Conservation (phyloP, 2,329 filamentous ascomycete genomes). For the Pseudogymnoascus destructans region DNA sequence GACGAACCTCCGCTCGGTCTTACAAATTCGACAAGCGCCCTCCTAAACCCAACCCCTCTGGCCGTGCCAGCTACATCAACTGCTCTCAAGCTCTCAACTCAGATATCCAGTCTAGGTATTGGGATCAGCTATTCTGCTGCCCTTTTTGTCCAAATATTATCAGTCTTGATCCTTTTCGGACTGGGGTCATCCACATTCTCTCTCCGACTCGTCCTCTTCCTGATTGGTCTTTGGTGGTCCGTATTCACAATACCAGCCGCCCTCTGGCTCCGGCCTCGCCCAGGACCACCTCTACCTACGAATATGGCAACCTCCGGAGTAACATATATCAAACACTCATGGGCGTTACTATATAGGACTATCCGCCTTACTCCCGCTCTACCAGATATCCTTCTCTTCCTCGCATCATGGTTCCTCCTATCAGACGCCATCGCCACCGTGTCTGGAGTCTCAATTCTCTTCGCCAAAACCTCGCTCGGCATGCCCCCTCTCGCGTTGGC, state of each 20-base stretch:
- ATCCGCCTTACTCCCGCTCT: slow-evolving; percentile 59
- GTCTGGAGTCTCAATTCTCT: slow-evolving; percentile 85
- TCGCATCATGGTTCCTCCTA: slow-evolving; percentile 86
- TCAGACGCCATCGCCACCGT: slow-evolving; percentile 92
- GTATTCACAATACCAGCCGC: slow-evolving; percentile 80
- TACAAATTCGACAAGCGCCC: slow-evolving; percentile 34
- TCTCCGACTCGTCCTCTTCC: slow-evolving; percentile 71
- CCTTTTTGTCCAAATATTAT: slow-evolving; percentile 68
- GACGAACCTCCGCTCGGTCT: slow-evolving; percentile 15
- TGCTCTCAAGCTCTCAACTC: slow-evolving; percentile 72
- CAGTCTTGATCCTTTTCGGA: slow-evolving; percentile 61
- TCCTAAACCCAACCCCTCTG: slow-evolving; percentile 27
- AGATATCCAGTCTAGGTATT: slow-evolving; percentile 84
- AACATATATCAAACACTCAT: slow-evolving; percentile 64
- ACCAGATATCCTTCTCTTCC: slow-evolving; percentile 62
- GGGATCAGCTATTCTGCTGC: slow-evolving; percentile 87
- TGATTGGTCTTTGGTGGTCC: slow-evolving; percentile 88
- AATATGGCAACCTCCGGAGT: slow-evolving; percentile 20
- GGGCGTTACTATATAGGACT: slow-evolving; percentile 75
- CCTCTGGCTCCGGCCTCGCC: slow-evolving; percentile 74
- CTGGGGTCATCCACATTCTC: slow-evolving; percentile 72
- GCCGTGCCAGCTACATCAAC: slow-evolving; percentile 34
- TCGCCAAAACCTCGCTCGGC: slow-evolving; percentile 82
- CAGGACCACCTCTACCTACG: slow-evolving; percentile 62
- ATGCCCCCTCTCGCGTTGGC: slow-evolving; percentile 84